Percentiles rank a stretch among this genome's conserved stretches.
Conservation (phyloP, 2,329 filamentous ascomycete species). For the Aureobasidium vineae region DNA sequence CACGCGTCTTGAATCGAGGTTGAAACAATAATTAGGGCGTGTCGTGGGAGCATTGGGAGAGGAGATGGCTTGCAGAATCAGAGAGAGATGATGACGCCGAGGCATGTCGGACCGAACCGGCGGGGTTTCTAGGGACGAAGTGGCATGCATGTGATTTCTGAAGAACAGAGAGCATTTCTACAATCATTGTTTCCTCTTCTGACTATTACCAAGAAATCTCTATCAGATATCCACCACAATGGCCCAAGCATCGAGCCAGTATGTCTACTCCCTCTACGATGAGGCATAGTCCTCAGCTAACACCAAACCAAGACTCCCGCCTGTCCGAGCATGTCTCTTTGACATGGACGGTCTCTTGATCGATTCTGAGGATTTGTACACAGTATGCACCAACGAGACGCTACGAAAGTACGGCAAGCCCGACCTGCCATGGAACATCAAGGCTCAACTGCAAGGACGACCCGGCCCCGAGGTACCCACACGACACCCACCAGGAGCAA, state of each 20-base stretch:
- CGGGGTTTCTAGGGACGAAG: not conserved
- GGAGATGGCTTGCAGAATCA: not conserved
- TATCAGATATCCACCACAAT: not conserved
- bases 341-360: slow-evolving; percentile 98
- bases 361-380: slow-evolving; percentile 90
- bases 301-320: slow-evolving; percentile 61
- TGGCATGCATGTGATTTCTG: slow-evolving; percentile 14
- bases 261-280: not conserved
- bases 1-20: not conserved
- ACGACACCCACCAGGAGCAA: not conserved
- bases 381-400: slow-evolving; percentile 75
- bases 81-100: not conserved
- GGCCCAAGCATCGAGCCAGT: slow-evolving; percentile 13
- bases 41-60: not conserved
- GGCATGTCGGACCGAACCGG: slow-evolving; percentile 6
- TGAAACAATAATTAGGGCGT: not conserved
- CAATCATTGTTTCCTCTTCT: not conserved
- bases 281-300: not conserved
- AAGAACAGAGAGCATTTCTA: not conserved
- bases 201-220: not conserved
- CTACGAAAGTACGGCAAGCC: slow-evolving; percentile 72
- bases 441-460: slow-evolving; percentile 77
- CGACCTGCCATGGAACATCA: slow-evolving; percentile 85
- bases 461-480: slow-evolving; percentile 54
- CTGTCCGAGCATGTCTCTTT: slow-evolving; percentile 87